Percentiles rank a stretch among this genome's conserved stretches.
These are phyloP conservation scores for Aureobasidium sp. DNA, from an alignment of 2,329 filamentous ascomycete species.

Conservation along the genomic window DNA sequence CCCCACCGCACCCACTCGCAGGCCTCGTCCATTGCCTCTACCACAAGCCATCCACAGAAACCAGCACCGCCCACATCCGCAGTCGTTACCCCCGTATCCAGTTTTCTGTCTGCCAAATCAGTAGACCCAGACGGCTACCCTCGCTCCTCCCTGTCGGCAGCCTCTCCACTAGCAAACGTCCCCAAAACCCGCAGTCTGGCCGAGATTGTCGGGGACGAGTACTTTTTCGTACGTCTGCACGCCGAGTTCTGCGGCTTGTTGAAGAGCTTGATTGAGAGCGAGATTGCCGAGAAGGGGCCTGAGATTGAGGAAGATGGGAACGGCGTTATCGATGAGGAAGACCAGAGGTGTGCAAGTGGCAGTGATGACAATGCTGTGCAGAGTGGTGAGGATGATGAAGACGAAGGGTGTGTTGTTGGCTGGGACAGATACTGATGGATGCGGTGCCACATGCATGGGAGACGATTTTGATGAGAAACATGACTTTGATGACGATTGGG, in stretches of 20 bases:
- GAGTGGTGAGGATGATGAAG: slow-evolving; percentile 9
- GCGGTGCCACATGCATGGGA: not conserved
- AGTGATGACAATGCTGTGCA: slow-evolving; percentile 8
- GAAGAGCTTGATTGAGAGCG: slow-evolving; percentile 7
- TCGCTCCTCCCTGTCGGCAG: slow-evolving; percentile 5
- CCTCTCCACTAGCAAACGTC: slow-evolving; percentile 9
- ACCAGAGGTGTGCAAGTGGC: not conserved
- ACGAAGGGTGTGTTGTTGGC: not conserved
- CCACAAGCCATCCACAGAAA: not conserved
- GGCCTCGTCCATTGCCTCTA: not conserved
- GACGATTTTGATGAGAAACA: not conserved
- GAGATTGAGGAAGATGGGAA: not conserved
- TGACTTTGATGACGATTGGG: not conserved
- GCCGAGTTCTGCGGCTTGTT: slow-evolving; percentile 14
- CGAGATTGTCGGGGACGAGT: slow-evolving; percentile 4
- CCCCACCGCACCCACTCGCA: not conserved
- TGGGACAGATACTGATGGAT: not conserved
- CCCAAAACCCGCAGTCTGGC: slow-evolving; percentile 11
- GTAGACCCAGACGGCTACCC: slow-evolving; percentile 16
- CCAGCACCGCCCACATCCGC: not conserved
- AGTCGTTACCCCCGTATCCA: slow-evolving; percentile 11
- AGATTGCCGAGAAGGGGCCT: not conserved
- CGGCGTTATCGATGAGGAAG: not conserved
- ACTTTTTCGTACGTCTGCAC: slow-evolving; percentile 16
- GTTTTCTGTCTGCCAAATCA: slow-evolving; percentile 14